phyloP scores from a whole-genome alignment of 768 basidiomycete genomes.

The Russula sp. region DNA sequence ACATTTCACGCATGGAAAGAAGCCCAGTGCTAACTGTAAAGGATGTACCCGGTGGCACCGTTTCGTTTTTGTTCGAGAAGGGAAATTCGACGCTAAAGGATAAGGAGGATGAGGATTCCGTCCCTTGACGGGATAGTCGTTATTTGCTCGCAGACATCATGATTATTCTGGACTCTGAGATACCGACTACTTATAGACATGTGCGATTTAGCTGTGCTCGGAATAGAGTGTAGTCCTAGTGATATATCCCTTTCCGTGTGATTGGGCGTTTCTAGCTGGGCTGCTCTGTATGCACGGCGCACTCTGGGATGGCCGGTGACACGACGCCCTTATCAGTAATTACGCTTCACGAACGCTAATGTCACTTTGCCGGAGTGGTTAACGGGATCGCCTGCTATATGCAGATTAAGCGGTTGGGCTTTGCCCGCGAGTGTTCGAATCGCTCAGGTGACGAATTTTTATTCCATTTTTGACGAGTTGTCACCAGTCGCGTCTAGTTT shows the following conservation, averaged over 20 bases:
- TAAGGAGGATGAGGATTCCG: slow-evolving; percentile 25
- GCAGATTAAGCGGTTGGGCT: slow-evolving; percentile 27
- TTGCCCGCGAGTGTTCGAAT: slow-evolving; percentile 31
- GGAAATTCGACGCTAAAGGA: slow-evolving; percentile 86
- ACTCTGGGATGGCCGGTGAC: neutral
- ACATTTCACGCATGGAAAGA: slow-evolving; percentile 32
- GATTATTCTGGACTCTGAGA: neutral
- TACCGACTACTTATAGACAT: neutral
- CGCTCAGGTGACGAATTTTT: slow-evolving; percentile 28
- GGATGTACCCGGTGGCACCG: slow-evolving; percentile 52
- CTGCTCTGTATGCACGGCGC: neutral
- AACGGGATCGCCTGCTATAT: slow-evolving; percentile 47
- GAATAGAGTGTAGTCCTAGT: neutral
- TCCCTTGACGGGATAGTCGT: neutral
- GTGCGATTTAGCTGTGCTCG: neutral
- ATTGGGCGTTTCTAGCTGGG: neutral
- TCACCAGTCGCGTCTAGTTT: neutral
- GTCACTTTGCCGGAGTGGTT: slow-evolving; percentile 96
- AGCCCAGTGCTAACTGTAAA: slow-evolving; percentile 36
- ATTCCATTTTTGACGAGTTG: neutral
- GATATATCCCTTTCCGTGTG: neutral
- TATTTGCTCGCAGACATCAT: neutral
- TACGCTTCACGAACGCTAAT: neutral
- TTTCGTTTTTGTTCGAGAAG: slow-evolving; percentile 74
- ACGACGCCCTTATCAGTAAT: too few relatives aligned